Evolutionary conservation across 306 rosid species (phyloP).

Genomic region (Citrullus amarus): DNA sequence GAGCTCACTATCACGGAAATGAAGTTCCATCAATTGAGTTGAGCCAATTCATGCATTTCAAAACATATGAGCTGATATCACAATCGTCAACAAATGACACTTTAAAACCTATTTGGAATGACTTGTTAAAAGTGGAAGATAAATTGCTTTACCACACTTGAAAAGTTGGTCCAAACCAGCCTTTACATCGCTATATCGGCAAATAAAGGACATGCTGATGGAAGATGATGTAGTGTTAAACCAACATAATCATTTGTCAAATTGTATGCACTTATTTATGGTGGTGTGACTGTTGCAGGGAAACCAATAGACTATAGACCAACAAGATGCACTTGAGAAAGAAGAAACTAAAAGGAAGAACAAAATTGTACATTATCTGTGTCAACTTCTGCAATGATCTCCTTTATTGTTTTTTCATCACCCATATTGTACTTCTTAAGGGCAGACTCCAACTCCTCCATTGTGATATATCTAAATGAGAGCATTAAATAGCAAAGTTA

Average conservation of each 20-base stretch:
- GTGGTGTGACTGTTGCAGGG: not conserved
- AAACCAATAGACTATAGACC: not conserved
- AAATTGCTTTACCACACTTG: too few relatives aligned
- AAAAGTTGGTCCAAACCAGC: too few relatives aligned
- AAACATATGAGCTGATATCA: not conserved
- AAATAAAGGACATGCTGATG: not conserved
- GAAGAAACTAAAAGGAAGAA: not conserved
- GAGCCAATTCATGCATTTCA: too few relatives aligned
- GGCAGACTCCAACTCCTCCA: slow-evolving; percentile 80
- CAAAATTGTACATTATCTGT: slow-evolving; percentile 51
- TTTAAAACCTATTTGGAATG: not conserved
- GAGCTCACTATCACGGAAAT: not conserved
- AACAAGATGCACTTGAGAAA: not conserved
- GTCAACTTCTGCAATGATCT: slow-evolving; percentile 92
- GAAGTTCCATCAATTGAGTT: not conserved
- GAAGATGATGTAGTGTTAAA: not conserved
- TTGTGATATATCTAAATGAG: slow-evolving; percentile 55
- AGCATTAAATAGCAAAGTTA: slow-evolving; percentile 10
- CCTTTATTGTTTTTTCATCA: slow-evolving; percentile 81
- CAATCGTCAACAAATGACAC: not conserved
- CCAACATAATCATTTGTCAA: not conserved
- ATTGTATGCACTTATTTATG: not conserved
- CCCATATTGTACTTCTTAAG: slow-evolving; percentile 91
- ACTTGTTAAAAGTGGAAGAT: too few relatives aligned
- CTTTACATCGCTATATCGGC: not conserved